Percentiles rank a stretch among this genome's conserved stretches.
These are phyloP conservation scores for Phoenix roebelenii DNA, from an alignment of 176 grass and related monocot genomes.

Conservation along the genomic window DNA sequence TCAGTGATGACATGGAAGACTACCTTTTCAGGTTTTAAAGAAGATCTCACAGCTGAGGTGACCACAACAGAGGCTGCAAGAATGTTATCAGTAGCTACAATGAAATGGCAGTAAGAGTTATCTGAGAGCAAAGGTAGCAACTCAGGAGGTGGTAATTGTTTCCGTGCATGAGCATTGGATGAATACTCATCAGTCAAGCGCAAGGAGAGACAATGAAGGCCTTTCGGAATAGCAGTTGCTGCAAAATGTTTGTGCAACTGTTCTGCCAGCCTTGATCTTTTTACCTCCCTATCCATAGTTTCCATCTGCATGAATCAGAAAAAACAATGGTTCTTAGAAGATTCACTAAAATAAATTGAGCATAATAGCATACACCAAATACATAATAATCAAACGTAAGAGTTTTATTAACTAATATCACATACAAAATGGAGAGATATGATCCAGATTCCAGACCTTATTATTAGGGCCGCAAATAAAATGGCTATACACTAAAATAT, in stretches of 20 bases:
- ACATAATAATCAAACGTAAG: too few relatives aligned
- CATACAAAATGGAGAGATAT: too few relatives aligned
- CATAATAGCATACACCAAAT: too few relatives aligned
- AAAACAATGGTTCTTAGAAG: too few relatives aligned
- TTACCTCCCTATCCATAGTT: constrained; percentile 85
- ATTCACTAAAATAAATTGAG: too few relatives aligned
- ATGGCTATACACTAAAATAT: too few relatives aligned
- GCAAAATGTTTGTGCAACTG: constrained; percentile 98
- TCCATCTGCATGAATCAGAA: constrained; percentile 54
- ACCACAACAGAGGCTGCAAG: constrained; percentile 97
- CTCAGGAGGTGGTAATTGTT: constrained; percentile 83
- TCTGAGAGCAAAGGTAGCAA: constrained; percentile 69
- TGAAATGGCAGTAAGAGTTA: constrained; percentile 74
- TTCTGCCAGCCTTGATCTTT: constrained; percentile 71
- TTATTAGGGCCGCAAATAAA: too few relatives aligned
- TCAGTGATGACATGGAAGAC: constrained; percentile 96
- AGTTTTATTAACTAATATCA: too few relatives aligned
- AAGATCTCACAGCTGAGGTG: constrained; percentile 57
- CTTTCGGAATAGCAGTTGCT: constrained; percentile 91
- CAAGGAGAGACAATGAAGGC: constrained; percentile 86
- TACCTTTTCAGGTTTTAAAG: constrained; percentile 74
- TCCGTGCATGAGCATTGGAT: constrained; percentile 92
- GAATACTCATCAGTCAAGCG: constrained; percentile 96
- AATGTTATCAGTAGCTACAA: constrained; percentile 91
- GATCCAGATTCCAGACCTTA: too few relatives aligned